Evolutionary conservation across 306 rosid genomes (phyloP).

Genomic region (Luffa acutangula): DNA sequence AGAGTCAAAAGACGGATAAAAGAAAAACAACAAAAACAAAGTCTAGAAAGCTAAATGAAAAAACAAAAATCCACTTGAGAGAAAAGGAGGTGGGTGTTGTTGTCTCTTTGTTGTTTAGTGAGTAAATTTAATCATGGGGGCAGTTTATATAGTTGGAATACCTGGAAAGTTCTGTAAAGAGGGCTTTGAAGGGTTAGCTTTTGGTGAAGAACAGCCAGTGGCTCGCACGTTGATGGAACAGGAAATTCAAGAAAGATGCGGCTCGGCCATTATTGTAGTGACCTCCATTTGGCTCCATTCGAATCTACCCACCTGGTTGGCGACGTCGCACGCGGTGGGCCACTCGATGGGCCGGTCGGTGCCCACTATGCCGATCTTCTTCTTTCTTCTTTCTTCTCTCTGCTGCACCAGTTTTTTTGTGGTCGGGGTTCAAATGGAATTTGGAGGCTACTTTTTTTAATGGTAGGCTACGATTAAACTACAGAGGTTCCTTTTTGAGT

Average conservation of each 20-base stretch:
- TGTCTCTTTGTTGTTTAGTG: not conserved
- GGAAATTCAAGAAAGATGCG: not conserved
- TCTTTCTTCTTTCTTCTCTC: not conserved
- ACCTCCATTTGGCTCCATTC: not conserved
- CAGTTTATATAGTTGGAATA: constrained; percentile 8
- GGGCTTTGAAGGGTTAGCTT: not conserved
- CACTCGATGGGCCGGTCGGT: constrained; percentile 7
- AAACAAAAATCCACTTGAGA: not conserved
- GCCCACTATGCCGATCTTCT: constrained; percentile 2
- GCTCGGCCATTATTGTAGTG: not conserved
- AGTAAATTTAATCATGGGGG: not conserved
- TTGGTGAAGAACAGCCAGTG: not conserved
- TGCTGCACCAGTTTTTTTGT: not conserved
- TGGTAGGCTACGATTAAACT: not conserved
- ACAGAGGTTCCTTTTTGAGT: not conserved
- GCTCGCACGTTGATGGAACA: not conserved
- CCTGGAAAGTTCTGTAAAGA: constrained; percentile 7
- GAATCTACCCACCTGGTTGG: not conserved
- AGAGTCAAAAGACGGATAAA: not conserved
- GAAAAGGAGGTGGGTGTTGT: constrained; percentile 6
- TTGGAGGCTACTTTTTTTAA: not conserved
- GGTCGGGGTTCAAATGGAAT: not conserved
- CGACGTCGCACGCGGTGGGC: constrained; percentile 7
- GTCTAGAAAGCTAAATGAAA: not conserved
- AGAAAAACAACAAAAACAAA: not conserved